A percentile compares a stretch with the other conserved stretches of the same genome.
These are phyloP conservation scores for Lippia alba DNA, from an alignment of 305 asterid genomes.

Conservation along the genomic window DNA sequence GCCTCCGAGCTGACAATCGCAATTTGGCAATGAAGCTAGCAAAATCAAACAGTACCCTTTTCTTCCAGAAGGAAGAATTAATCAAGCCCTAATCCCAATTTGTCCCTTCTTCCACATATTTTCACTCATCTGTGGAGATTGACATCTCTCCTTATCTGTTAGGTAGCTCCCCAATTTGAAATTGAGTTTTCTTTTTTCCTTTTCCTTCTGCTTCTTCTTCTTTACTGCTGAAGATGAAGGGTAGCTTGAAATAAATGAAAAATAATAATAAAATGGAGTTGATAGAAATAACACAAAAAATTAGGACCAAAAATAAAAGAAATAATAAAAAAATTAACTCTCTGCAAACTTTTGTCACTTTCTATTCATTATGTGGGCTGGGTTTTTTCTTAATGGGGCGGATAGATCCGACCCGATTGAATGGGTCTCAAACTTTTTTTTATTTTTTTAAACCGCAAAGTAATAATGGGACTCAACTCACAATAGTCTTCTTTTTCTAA, in stretches of 20 bases:
- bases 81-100: slow-evolving; percentile 35
- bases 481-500: too few relatives aligned
- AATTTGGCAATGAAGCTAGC: slow-evolving; percentile 3
- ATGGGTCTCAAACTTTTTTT: too few relatives aligned
- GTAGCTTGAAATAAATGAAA: neutral
- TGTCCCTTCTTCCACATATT: slow-evolving; percentile 1
- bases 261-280: neutral
- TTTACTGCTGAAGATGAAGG: slow-evolving; percentile 11
- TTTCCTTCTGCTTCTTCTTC: neutral
- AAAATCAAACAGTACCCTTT: neutral
- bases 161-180: slow-evolving; percentile 24
- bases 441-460: too few relatives aligned
- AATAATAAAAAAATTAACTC: too few relatives aligned
- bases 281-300: neutral
- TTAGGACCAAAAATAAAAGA: too few relatives aligned
- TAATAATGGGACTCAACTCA: too few relatives aligned
- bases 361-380: neutral
- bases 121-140: slow-evolving; percentile 12
- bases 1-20: slow-evolving; percentile 17
- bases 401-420: slow-evolving; percentile 16
- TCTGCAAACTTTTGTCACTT: neutral
- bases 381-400: neutral
- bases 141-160: slow-evolving; percentile 4
- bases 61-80: neutral
- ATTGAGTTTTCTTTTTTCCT: neutral